Base-by-base conservation (phyloP, 176 grass and related monocot genomes). In the Phragmites australis region DNA sequence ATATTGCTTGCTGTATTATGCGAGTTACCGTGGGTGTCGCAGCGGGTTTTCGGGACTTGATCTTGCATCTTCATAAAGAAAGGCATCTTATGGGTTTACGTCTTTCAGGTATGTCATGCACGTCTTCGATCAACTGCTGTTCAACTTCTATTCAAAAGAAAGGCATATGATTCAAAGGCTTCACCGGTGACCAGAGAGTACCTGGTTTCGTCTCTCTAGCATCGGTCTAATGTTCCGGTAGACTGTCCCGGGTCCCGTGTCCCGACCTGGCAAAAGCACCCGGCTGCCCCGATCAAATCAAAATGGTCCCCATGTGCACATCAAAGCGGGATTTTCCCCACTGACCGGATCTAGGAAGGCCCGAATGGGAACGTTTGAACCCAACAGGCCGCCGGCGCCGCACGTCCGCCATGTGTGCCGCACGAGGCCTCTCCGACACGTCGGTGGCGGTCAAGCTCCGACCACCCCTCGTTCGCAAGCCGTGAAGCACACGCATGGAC, bases 341-440 rank as follows among this genome's bases (percentile, higher is more conserved):
- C 12, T 31, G 78, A 40, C 73, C 65, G 25, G 58, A 48, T 21
- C 23, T 55, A 14, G 9, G 31, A 8, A 34, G 8, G 18, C 8
- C 48, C 56, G 49, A 45, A 31, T 74, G 66, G 18, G 75, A 88
- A 84, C 81, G 67, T 31, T 30, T 29, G 66, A 55, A 59, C 6
- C 68, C 49, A n/a, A 13, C 12, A 39, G 41, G 29, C 50, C 7
- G 39, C 48, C 77, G 48, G 22, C 41, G 17, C 16, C n/a, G 10
- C 2, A 9, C 17, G n/a, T 37, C 58, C 34, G 2, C 34, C 34
- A n/a, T 12, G 48, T 5, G 15, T 3, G 48, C 26, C 16, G 41
- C 52, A 34, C 53, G 79, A 8, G 12, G 2, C 59, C 39, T 31
- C 59, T 57, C 50, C 23, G 22, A 15, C 64, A n/a, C 34, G 46